A percentile compares a stretch with the other conserved stretches of the same genome.
phyloP scores from a whole-genome alignment of 805 yeast genomes.

The Dipodascus geniculatus region DNA sequence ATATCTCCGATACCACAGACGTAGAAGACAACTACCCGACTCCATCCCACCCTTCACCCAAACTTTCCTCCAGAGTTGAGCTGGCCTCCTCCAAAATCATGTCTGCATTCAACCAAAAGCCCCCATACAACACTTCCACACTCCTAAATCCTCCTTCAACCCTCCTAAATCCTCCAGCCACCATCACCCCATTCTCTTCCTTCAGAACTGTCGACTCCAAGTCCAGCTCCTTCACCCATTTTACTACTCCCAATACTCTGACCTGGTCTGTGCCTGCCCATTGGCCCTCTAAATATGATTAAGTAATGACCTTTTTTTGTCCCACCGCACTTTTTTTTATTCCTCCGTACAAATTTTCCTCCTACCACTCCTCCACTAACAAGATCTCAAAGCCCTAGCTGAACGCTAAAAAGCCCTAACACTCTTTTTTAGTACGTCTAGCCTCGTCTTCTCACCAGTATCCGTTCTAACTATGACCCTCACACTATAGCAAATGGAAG shows the following conservation, averaged over 20 bases:
- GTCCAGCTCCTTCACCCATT: background rate
- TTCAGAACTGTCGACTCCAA: background rate
- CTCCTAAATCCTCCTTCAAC: background rate
- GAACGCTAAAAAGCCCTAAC: background rate
- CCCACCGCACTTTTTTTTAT: background rate
- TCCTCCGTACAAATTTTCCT: background rate
- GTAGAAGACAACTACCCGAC: background rate
- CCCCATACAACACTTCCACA: background rate
- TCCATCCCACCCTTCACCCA: no score
- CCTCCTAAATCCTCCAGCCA: background rate
- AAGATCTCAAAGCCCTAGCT: background rate
- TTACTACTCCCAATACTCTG: background rate
- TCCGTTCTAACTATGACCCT: background rate
- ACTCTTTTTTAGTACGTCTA: background rate
- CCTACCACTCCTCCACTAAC: background rate
- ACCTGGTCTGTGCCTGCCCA: slow-evolving; percentile 1
- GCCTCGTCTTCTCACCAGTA: background rate
- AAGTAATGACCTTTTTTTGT: background rate
- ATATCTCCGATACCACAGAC: background rate
- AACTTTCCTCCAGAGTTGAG: background rate
- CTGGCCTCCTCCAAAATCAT: background rate
- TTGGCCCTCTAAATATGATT: background rate
- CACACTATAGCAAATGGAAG: background rate
- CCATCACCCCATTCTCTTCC: background rate
- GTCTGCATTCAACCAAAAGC: background rate